Conservation (phyloP, 257 asterid genomes). For the Haberlea rhodopensis region DNA sequence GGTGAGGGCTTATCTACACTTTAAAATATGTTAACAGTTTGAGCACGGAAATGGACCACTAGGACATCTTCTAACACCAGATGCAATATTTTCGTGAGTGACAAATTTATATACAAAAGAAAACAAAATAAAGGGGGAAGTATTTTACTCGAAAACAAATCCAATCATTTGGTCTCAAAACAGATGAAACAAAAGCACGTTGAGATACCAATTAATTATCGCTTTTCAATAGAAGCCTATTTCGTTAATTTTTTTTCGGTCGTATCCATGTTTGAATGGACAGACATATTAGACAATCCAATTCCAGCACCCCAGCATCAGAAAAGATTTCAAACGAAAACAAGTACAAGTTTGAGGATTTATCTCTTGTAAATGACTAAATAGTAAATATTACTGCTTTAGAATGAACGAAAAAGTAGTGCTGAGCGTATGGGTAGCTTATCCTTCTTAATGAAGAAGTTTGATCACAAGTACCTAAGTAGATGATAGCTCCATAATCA, state of each 20-base stretch:
- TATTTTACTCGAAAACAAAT: slow-evolving; percentile 3
- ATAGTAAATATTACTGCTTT: not conserved
- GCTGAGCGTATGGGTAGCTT: slow-evolving; percentile 10
- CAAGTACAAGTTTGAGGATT: not conserved
- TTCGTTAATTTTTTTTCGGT: not conserved
- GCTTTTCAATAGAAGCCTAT: not conserved
- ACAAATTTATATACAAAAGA: not conserved
- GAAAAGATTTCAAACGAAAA: slow-evolving; percentile 1
- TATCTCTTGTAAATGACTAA: not conserved
- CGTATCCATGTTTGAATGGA: not conserved
- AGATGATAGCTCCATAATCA: slow-evolving; percentile 94
- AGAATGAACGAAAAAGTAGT: slow-evolving; percentile 9
- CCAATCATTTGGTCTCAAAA: not conserved
- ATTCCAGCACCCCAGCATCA: not conserved
- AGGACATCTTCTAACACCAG: not conserved
- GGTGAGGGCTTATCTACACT: slow-evolving; percentile 7
- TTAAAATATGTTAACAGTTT: slow-evolving; percentile 2
- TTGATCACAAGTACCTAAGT: slow-evolving; percentile 60
- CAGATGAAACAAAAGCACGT: not conserved
- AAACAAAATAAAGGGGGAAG: not conserved
- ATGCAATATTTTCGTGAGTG: not conserved
- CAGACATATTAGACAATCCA: not conserved
- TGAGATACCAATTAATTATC: not conserved
- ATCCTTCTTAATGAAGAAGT: slow-evolving; percentile 21
- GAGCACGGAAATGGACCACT: slow-evolving; percentile 5